Evolutionary conservation across 2,329 filamentous ascomycete genomes (phyloP).

Genomic region (Diaporthe vaccinii): DNA sequence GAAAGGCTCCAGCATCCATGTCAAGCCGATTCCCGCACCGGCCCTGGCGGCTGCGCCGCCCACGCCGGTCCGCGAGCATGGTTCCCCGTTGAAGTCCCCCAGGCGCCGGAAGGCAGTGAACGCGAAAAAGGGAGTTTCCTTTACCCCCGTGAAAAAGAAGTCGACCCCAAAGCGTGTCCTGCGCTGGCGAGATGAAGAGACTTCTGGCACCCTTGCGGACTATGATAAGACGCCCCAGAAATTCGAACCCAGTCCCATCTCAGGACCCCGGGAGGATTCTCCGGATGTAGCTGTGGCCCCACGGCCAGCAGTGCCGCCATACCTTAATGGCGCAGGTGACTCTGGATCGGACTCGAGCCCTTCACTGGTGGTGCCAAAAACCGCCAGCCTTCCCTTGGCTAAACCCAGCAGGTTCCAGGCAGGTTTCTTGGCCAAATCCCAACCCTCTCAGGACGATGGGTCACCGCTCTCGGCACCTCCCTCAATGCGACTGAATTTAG

Average conservation of each 20-base stretch:
- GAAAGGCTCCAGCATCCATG: slow-evolving; percentile 59
- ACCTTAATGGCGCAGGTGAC: slow-evolving; percentile 60
- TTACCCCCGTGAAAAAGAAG: slow-evolving; percentile 86
- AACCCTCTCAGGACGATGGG: slow-evolving; percentile 61
- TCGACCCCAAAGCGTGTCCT: slow-evolving; percentile 80
- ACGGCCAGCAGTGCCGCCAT: slow-evolving; percentile 67
- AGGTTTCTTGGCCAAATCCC: slow-evolving; percentile 80
- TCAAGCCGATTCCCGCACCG: slow-evolving; percentile 61
- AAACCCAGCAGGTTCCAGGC: slow-evolving; percentile 87
- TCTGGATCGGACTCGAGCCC: slow-evolving; percentile 71
- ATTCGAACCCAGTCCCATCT: slow-evolving; percentile 67
- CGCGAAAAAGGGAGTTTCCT: slow-evolving; percentile 78
- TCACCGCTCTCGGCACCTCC: slow-evolving; percentile 73
- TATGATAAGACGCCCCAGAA: slow-evolving; percentile 92
- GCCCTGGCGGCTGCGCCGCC: slow-evolving; percentile 48
- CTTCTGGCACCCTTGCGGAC: slow-evolving; percentile 87
- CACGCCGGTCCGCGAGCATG: slow-evolving; percentile 39
- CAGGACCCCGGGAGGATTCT: slow-evolving; percentile 52
- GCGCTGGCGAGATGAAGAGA: slow-evolving; percentile 90
- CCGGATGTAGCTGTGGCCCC: slow-evolving; percentile 62
- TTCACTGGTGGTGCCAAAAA: slow-evolving; percentile 68
- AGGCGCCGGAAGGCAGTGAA: slow-evolving; percentile 78
- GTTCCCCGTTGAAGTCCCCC: slow-evolving; percentile 81
- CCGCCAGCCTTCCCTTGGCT: slow-evolving; percentile 51
- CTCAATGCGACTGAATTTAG: slow-evolving; percentile 68